These are phyloP conservation scores for Coemansia sp. DNA, from an alignment of 192 early-diverging fungal genomes.

Conservation along the genomic window DNA sequence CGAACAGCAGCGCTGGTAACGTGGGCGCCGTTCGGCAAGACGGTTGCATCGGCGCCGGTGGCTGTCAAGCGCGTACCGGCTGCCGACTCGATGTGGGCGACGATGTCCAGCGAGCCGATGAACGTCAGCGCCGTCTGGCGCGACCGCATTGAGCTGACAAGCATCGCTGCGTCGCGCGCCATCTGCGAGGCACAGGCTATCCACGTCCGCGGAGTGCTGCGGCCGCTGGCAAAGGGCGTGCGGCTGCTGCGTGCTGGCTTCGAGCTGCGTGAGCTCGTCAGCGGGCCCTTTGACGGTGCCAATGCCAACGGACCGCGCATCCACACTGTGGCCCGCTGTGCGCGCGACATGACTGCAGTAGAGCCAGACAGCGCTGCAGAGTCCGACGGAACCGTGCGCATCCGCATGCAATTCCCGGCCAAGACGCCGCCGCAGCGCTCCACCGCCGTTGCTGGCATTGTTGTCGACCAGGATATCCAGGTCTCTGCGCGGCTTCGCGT, in stretches of 20 bases:
- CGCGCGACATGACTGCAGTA: conserved; percentile 20
- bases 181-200: conserved; percentile 32
- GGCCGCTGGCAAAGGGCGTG: conserved; percentile 46
- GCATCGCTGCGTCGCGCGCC: conserved; percentile 28
- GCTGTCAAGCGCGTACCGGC: conserved; percentile 41
- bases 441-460: conserved; percentile 14
- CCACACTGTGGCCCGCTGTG: conserved; percentile 17
- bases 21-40: conserved; percentile 27
- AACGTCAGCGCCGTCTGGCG: conserved; percentile 40
- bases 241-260: conserved; percentile 44
- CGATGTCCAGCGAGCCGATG: conserved; percentile 35
- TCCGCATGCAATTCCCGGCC: conserved; percentile 27
- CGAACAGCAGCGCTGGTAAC: conserved; percentile 14
- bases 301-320: conserved; percentile 7
- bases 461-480: conserved; percentile 50
- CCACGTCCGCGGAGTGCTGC: conserved; percentile 26
- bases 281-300: conserved; percentile 27
- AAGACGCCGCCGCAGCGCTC: conserved; percentile 7
- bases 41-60: conserved; percentile 17
- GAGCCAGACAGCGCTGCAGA: not conserved
- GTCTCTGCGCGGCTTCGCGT: conserved; percentile 23
- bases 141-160: conserved; percentile 40
- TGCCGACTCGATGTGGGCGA: conserved; percentile 34
- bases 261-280: conserved; percentile 40
- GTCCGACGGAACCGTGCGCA: conserved; percentile 1